Evolutionary conservation across 2,329 filamentous ascomycete genomes (phyloP).

Genomic region (Talaromyces sp.): DNA sequence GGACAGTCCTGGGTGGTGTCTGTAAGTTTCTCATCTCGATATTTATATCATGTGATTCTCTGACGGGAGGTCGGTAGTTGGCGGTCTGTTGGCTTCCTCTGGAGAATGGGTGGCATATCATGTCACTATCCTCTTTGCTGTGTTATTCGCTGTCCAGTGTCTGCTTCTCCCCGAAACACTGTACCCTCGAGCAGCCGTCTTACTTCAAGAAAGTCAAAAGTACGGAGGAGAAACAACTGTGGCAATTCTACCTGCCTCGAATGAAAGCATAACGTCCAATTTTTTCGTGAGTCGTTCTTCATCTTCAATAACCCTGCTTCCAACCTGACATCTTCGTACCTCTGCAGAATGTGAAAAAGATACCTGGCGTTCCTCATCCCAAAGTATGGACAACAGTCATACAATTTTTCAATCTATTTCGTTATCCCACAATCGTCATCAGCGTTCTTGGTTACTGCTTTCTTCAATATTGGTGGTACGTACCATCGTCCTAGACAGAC

Average conservation of each 20-base stretch:
- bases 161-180: constrained; percentile 55
- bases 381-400: constrained; percentile 46
- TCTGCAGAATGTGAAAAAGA: constrained; percentile 29
- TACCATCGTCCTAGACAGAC: constrained; percentile 17
- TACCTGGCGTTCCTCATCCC: constrained; percentile 53
- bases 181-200: constrained; percentile 44
- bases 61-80: constrained; percentile 35
- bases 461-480: constrained; percentile 56
- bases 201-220: neutral
- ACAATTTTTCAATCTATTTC: constrained; percentile 49
- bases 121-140: constrained; percentile 51
- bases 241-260: neutral
- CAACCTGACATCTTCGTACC: neutral
- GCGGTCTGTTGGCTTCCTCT: constrained; percentile 51
- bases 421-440: constrained; percentile 45
- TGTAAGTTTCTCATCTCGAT: constrained; percentile 29
- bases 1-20: constrained; percentile 49
- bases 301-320: neutral
- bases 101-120: constrained; percentile 55
- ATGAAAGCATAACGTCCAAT: neutral
- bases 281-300: neutral
- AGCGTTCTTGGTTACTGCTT: constrained; percentile 51
- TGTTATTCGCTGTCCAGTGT: constrained; percentile 48
- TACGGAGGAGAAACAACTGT: neutral
- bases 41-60: neutral